Evolutionary conservation across 129 eudicot species (phyloP).

Genomic region (Artemisia argyi): DNA sequence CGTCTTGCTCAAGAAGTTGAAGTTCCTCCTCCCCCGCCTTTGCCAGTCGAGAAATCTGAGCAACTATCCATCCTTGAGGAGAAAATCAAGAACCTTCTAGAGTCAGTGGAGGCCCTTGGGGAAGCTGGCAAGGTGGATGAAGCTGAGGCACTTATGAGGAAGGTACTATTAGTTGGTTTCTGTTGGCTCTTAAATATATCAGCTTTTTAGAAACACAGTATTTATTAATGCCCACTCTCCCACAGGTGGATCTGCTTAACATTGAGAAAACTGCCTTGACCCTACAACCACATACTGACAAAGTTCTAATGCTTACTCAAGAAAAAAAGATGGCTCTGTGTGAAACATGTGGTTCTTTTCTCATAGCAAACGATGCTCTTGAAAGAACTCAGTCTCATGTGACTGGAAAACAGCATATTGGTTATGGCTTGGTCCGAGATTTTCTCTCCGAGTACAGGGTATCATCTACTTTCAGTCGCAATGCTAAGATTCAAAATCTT

Average conservation of each 20-base stretch:
- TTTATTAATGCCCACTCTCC: neutral
- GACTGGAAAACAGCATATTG: slow-evolving; percentile 96
- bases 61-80: slow-evolving; percentile 86
- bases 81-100: slow-evolving; percentile 88
- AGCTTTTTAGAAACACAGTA: neutral
- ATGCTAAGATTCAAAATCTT: no score
- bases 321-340: slow-evolving; percentile 99
- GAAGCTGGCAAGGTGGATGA: slow-evolving; percentile 99
- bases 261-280: slow-evolving; percentile 77
- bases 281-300: slow-evolving; percentile 66
- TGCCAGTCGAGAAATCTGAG: slow-evolving; percentile 85
- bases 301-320: slow-evolving; percentile 73
- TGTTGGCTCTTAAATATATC: neutral
- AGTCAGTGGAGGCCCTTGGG: slow-evolving; percentile 95
- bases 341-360: slow-evolving; percentile 94
- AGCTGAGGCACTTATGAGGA: slow-evolving; percentile 99
- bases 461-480: neutral
- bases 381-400: slow-evolving; percentile 98
- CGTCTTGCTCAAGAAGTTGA: slow-evolving; percentile 90
- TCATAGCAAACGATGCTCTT: slow-evolving; percentile 88
- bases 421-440: slow-evolving; percentile 89
- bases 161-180: slow-evolving; percentile 47
- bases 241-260: slow-evolving; percentile 90
- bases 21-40: slow-evolving; percentile 77
- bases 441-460: slow-evolving; percentile 82